Evolutionary conservation across 2,329 filamentous ascomycete species (phyloP).

Genomic region (Ophiostoma populinum): DNA sequence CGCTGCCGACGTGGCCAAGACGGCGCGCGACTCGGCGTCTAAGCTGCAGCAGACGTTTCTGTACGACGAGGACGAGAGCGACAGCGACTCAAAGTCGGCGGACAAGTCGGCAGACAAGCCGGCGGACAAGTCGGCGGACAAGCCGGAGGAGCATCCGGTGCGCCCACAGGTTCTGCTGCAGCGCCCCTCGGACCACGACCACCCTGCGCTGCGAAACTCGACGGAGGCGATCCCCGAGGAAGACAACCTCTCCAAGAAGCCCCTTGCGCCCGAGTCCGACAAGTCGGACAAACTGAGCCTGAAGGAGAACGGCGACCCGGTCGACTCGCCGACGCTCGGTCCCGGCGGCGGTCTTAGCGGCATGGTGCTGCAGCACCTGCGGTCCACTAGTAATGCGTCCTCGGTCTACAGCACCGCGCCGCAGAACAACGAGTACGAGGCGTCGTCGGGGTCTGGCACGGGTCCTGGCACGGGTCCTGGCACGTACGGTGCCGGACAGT

Average conservation of each 20-base stretch:
- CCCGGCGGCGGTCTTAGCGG: conserved; percentile 56
- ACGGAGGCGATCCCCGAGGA: not conserved
- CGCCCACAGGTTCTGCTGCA: conserved; percentile 23
- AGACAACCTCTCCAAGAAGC: too few relatives aligned
- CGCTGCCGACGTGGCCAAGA: conserved; percentile 19
- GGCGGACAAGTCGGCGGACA: not conserved
- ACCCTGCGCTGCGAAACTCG: conserved; percentile 34
- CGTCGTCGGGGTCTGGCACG: not conserved
- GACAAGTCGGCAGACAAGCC: not conserved
- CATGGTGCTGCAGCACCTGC: conserved; percentile 69
- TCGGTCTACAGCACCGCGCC: conserved; percentile 44
- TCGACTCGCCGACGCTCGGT: conserved; percentile 67
- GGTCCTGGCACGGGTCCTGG: too few relatives aligned
- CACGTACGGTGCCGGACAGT: too few relatives aligned
- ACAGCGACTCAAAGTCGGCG: not conserved
- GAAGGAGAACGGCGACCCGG: conserved; percentile 14
- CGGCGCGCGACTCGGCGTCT: not conserved
- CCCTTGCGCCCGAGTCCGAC: not conserved
- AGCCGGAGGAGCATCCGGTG: not conserved
- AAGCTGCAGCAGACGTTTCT: conserved; percentile 23
- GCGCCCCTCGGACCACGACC: conserved; percentile 34
- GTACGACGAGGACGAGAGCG: conserved; percentile 21
- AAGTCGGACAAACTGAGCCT: too few relatives aligned
- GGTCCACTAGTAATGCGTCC: conserved; percentile 64
- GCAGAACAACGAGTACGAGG: not conserved